phyloP scores from a whole-genome alignment of 345 rosid genomes.

The Aegle marmelos region DNA sequence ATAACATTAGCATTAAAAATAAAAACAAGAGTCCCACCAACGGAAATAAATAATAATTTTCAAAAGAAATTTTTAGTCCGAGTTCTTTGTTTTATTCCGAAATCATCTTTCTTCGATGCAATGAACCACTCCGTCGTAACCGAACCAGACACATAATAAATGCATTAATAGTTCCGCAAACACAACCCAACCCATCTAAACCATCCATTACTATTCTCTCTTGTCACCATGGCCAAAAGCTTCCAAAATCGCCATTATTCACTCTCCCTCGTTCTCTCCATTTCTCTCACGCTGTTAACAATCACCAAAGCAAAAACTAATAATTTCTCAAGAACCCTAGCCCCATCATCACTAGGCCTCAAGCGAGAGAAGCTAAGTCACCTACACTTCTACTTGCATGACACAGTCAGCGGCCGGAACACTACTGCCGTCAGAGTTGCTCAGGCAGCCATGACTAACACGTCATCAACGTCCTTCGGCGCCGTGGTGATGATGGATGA shows the following conservation, averaged over 20 bases:
- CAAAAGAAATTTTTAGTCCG: too few relatives aligned
- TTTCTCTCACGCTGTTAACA: not conserved
- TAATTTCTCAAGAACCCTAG: constrained; percentile 20
- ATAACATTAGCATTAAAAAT: too few relatives aligned
- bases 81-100: too few relatives aligned
- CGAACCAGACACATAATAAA: not conserved
- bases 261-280: not conserved
- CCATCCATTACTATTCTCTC: too few relatives aligned
- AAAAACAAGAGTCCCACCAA: too few relatives aligned
- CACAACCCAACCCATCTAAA: not conserved
- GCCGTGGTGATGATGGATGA: constrained; percentile 46
- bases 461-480: constrained; percentile 36
- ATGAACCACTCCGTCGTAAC: not conserved
- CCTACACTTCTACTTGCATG: constrained; percentile 64
- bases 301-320: constrained; percentile 14
- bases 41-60: too few relatives aligned
- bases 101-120: too few relatives aligned
- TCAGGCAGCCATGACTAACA: constrained; percentile 26
- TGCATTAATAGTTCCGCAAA: not conserved
- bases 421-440: constrained; percentile 41
- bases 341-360: constrained; percentile 26
- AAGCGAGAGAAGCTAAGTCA: constrained; percentile 41
- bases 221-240: constrained; percentile 10
- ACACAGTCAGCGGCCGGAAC: constrained; percentile 37
- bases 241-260: not conserved